Evolutionary conservation across 352 stramenopile genomes (phyloP), one percentile per base, ranked within the genome.

Genomic region (Pythium pectinolyticum): DNA sequence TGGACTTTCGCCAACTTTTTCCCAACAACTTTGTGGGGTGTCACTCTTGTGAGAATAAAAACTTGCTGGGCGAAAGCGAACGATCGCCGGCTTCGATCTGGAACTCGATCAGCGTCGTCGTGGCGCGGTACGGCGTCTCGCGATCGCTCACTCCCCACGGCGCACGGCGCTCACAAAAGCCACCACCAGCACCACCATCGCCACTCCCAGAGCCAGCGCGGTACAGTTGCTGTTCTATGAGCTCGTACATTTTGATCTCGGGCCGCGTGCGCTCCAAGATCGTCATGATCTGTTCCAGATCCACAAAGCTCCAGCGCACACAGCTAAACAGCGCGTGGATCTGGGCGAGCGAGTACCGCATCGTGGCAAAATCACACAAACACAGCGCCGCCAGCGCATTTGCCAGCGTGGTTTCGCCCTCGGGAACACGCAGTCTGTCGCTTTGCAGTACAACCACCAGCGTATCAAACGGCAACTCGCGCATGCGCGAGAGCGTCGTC

Each of bases 221-320:
- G 5, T 34, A 40, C 7, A 81, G 59, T 19, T 70, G 58, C 22
- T 41, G 43, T 50, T 71, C 63, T 46, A 92, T 76, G 20, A 89
- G 60, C 55, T 89, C 80, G 62, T 89, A 91, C 4, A 92, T 66
- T 30, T 67, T 47, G 11, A 86, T 71, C 57, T 82, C 62, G 12
- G 75, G 77, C 7, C 61, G 73, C 2, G 80, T 67, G 15, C 53
- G 66, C 55, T 73, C 59, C 19, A 92, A 66, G 28, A 74, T 80
- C 14, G 15, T 11, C 48, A 88, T 79, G 50, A 90, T 88, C 60
- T 87, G 77, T 35, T 73, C 71, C 11, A 88, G 40, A 30, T 84
- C 71, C 19, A 82, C 68, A 46, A 80, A 92, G 48, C 75, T 80
- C 82, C 80, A 90, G 11, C 82, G 79, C 53, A 92, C 76, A 51